phyloP scores from a whole-genome alignment of 768 basidiomycete genomes.

The Postia placenta region DNA sequence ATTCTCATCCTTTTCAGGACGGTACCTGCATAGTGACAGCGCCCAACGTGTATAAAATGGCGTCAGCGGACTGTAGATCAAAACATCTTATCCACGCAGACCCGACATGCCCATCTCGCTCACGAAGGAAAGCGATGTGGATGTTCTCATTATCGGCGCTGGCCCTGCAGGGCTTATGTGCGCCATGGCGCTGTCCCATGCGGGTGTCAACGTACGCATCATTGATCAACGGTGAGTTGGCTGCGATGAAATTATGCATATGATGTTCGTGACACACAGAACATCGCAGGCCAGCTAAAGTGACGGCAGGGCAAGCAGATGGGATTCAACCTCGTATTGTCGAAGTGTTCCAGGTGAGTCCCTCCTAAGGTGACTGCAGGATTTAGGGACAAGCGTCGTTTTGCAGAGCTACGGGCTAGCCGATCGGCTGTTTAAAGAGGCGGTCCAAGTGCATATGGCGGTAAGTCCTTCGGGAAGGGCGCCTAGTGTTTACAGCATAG shows the following conservation, averaged over 20 bases:
- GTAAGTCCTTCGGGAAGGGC: no score
- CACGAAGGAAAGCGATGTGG: constrained; percentile 36
- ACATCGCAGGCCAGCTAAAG: constrained; percentile 31
- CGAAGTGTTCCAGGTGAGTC: constrained; percentile 41
- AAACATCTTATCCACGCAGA: neutral
- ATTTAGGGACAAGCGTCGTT: neutral
- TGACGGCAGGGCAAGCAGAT: constrained; percentile 47
- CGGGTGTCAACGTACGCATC: constrained; percentile 53
- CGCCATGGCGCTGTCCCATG: constrained; percentile 51
- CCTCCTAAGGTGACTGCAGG: neutral
- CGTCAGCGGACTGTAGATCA: neutral
- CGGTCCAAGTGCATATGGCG: constrained; percentile 62
- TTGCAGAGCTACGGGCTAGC: constrained; percentile 71
- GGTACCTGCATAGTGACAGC: neutral
- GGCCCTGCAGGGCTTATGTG: constrained; percentile 66
- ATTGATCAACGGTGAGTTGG: constrained; percentile 50
- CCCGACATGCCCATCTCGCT: constrained; percentile 4
- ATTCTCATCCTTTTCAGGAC: neutral
- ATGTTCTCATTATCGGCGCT: constrained; percentile 59
- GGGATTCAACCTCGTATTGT: constrained; percentile 51
- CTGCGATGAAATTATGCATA: no score
- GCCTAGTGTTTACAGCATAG: no score
- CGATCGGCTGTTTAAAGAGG: constrained; percentile 55
- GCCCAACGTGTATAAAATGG: neutral
- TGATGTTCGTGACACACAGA: no score